These are phyloP conservation scores for Globisporangium yorkense DNA, from an alignment of 352 stramenopile genomes.

Conservation along the genomic window DNA sequence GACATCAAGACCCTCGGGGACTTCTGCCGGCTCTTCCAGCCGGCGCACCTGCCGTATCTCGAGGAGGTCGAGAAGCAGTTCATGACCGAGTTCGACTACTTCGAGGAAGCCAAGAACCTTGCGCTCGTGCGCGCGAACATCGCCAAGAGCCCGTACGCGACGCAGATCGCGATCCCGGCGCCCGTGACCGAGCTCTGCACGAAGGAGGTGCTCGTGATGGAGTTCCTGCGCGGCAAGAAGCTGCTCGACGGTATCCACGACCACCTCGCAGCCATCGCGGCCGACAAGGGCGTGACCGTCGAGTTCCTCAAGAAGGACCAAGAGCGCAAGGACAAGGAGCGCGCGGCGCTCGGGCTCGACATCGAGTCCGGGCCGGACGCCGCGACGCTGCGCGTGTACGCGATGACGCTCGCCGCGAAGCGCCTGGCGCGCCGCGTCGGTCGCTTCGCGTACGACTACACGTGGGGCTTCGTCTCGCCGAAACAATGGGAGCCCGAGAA, in stretches of 20 bases:
- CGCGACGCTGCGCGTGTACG: constrained; percentile 49
- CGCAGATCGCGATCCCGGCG: constrained; percentile 75
- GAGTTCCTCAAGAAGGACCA: constrained; percentile 81
- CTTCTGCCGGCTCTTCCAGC: constrained; percentile 94
- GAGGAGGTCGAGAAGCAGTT: constrained; percentile 97
- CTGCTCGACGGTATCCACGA: constrained; percentile 86
- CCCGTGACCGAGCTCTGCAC: constrained; percentile 88
- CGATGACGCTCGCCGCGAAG: constrained; percentile 35
- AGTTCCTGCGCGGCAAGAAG: constrained; percentile 88
- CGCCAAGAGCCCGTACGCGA: constrained; percentile 61
- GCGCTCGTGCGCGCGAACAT: constrained; percentile 88
- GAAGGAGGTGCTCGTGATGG: constrained; percentile 95
- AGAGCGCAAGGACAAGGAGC: constrained; percentile 59
- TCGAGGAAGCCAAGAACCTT: constrained; percentile 89
- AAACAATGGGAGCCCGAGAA: constrained; percentile 35
- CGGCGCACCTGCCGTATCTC: constrained; percentile 90
- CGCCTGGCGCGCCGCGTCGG: constrained; percentile 28
- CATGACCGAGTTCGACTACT: constrained; percentile 97
- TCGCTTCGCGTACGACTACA: constrained; percentile 75
- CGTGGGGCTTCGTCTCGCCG: constrained; percentile 70
- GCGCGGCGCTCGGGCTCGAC: constrained; percentile 50
- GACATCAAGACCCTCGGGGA: constrained; percentile 96
- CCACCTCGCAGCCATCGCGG: constrained; percentile 87
- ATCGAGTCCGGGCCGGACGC: constrained; percentile 70
- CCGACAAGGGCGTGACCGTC: constrained; percentile 79